Conservation (phyloP, 1,284 basidiomycete genomes). For the Irpex sp. region DNA sequence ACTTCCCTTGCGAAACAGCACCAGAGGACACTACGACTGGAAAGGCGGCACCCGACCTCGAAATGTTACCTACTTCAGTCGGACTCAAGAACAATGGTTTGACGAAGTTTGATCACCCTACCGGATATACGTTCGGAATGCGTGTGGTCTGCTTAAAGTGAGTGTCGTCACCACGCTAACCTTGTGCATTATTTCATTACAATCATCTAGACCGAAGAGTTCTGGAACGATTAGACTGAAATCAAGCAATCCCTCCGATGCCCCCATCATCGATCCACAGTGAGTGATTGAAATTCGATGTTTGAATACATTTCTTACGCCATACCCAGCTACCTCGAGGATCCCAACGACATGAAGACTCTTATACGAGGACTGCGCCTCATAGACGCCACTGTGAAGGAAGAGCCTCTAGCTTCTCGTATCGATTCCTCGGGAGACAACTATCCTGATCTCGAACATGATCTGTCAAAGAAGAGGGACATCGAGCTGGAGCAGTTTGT, state of each 20-base stretch:
- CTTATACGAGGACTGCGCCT: slow-evolving; percentile 52
- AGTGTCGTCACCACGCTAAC: neutral
- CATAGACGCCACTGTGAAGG: slow-evolving; percentile 43
- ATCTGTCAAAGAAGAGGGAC: slow-evolving; percentile 25
- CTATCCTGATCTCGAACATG: slow-evolving; percentile 25
- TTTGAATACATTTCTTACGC: neutral
- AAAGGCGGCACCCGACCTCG: slow-evolving; percentile 55
- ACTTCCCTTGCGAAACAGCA: slow-evolving; percentile 31
- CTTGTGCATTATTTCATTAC: neutral
- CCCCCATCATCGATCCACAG: slow-evolving; percentile 44
- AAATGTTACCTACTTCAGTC: slow-evolving; percentile 49
- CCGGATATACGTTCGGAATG: slow-evolving; percentile 25
- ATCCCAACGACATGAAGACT: slow-evolving; percentile 50
- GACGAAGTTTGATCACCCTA: slow-evolving; percentile 12
- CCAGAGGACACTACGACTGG: slow-evolving; percentile 54
- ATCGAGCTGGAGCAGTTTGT: slow-evolving; percentile 33
- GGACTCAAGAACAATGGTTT: slow-evolving; percentile 34
- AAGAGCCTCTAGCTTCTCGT: slow-evolving; percentile 44
- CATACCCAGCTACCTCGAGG: slow-evolving; percentile 45
- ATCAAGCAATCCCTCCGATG: slow-evolving; percentile 37
- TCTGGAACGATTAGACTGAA: slow-evolving; percentile 36
- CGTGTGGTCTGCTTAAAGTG: slow-evolving; percentile 30
- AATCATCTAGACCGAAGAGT: slow-evolving; percentile 37
- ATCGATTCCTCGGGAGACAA: slow-evolving; percentile 35
- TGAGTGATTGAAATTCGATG: slow-evolving; percentile 21